phyloP scores from a whole-genome alignment of 169 alveolate genomes.

The Plasmodium blacklocki region DNA sequence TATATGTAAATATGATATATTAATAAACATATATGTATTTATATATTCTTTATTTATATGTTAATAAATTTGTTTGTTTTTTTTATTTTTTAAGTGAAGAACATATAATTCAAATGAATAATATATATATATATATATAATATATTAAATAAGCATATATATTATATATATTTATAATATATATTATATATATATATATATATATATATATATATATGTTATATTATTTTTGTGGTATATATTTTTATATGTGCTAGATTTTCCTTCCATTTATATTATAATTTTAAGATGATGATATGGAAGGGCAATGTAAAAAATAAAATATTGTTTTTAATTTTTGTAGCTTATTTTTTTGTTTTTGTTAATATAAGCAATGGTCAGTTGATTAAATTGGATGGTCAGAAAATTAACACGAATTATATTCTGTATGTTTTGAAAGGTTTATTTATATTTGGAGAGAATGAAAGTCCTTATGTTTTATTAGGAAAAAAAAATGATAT shows the following conservation, averaged over 20 bases:
- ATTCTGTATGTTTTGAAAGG: constrained; percentile 76
- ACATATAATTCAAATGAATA: too few relatives aligned
- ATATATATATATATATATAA: too few relatives aligned
- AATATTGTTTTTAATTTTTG: constrained; percentile 7
- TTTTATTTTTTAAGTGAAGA: too few relatives aligned
- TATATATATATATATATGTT: background rate
- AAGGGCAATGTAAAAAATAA: constrained; percentile 51
- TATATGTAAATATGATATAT: too few relatives aligned
- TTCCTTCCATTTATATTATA: background rate
- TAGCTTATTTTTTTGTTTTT: constrained; percentile 21
- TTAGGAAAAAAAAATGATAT: constrained; percentile 74
- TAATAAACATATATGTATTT: too few relatives aligned
- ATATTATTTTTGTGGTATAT: background rate
- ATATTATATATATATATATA: too few relatives aligned
- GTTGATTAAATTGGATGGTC: constrained; percentile 75
- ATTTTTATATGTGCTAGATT: background rate
- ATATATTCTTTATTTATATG: too few relatives aligned
- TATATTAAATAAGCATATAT: too few relatives aligned
- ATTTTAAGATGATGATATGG: constrained; percentile 63
- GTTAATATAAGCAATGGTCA: constrained; percentile 47
- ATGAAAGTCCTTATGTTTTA: constrained; percentile 64
- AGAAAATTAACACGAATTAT: constrained; percentile 65
- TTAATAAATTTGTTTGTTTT: too few relatives aligned
- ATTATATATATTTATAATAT: too few relatives aligned
- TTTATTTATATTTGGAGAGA: constrained; percentile 57